Evolutionary conservation across 441 rosid species (phyloP).

Genomic region (Metrosideros polymorpha): DNA sequence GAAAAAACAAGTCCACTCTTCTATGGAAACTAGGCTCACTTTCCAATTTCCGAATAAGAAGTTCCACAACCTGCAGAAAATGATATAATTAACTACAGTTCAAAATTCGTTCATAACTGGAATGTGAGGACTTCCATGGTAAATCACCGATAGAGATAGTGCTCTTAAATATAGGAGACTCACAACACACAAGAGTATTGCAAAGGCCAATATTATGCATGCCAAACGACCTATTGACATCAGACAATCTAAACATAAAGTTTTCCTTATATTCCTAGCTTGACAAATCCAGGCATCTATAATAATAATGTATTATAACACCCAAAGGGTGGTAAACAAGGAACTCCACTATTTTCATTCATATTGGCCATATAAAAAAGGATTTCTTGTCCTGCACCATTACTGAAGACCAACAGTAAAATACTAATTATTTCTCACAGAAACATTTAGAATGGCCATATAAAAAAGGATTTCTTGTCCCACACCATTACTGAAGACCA

Average conservation of each 20-base stretch:
- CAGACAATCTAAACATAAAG: not conserved
- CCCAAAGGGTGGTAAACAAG: not conserved
- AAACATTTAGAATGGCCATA: not conserved
- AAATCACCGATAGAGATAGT: not conserved
- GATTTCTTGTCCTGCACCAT: not conserved
- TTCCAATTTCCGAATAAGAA: slow-evolving; percentile 84
- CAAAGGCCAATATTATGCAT: not conserved
- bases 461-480: not conserved
- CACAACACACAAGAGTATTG: not conserved
- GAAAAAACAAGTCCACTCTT: slow-evolving; percentile 90
- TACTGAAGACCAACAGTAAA: not conserved
- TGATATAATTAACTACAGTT: slow-evolving; percentile 6
- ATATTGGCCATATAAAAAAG: not conserved
- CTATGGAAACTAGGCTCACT: slow-evolving; percentile 77
- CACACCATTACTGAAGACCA: not conserved
- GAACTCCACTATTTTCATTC: not conserved
- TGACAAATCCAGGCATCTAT: not conserved
- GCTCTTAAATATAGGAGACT: not conserved
- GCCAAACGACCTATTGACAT: not conserved
- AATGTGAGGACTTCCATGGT: not conserved
- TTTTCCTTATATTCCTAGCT: not conserved
- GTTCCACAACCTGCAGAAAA: slow-evolving; percentile 85
- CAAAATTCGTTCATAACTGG: not conserved
- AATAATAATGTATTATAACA: not conserved
- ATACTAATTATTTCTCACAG: not conserved